Conservation (phyloP, 495 filamentous ascomycete genomes). For the Talaromyces thailandensis region DNA sequence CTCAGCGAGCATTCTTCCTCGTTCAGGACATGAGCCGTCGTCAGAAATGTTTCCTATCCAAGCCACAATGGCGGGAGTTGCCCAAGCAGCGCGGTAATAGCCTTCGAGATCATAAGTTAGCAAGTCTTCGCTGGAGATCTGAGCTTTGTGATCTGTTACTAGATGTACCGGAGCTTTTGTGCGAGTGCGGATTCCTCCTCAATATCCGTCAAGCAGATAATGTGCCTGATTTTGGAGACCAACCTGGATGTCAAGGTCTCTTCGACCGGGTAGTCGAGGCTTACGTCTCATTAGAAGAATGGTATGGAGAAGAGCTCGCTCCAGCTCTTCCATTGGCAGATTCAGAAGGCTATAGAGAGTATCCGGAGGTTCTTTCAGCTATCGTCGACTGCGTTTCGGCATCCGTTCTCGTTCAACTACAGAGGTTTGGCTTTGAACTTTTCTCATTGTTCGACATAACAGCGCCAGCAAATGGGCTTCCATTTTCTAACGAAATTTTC, state of each 20-base stretch:
- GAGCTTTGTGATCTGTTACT: conserved; percentile 1
- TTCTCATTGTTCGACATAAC: neutral
- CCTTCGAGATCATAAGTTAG: neutral
- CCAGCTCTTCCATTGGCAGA: neutral
- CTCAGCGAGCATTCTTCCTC: neutral
- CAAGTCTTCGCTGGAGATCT: conserved; percentile 1
- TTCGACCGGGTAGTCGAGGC: neutral
- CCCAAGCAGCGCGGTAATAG: neutral
- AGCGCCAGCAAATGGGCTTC: neutral
- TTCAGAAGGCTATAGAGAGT: neutral
- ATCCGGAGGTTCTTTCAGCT: neutral
- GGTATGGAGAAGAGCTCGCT: neutral
- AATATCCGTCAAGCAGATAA: neutral
- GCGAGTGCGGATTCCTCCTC: neutral
- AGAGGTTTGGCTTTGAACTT: conserved; percentile 2
- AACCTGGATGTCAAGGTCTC: neutral
- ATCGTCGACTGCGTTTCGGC: conserved; percentile 1
- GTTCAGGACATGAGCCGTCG: neutral
- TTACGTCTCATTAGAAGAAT: neutral
- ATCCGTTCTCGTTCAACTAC: conserved; percentile 1
- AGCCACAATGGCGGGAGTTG: neutral
- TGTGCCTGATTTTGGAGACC: neutral
- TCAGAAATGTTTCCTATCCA: neutral
- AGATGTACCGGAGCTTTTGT: conserved; percentile 1
- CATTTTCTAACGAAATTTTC: conserved; percentile 1